phyloP scores from a whole-genome alignment of 768 basidiomycete genomes.

The Suillus paluster region DNA sequence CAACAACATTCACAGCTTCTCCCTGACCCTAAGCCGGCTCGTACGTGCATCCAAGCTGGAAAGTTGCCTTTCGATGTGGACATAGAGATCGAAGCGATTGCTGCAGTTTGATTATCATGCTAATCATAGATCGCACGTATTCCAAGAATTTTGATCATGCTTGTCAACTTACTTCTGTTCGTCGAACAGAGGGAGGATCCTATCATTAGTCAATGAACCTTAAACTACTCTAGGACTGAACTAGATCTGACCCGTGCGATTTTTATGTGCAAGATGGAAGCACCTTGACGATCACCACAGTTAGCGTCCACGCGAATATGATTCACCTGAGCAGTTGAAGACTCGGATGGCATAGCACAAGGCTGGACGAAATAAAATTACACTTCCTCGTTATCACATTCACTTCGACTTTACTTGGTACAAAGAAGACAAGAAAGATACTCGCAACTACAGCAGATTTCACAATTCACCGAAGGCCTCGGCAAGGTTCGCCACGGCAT shows the following conservation, averaged over 20 bases:
- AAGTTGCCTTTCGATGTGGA: constrained; percentile 71
- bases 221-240: not conserved
- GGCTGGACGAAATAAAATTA: not conserved
- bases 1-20: constrained; percentile 39
- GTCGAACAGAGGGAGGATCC: not conserved
- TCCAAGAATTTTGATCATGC: not conserved
- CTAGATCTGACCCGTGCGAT: not conserved
- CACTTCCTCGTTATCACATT: not conserved
- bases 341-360: not conserved
- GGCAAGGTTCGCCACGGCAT: constrained; percentile 40
- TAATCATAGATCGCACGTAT: not conserved
- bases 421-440: not conserved
- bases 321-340: no score
- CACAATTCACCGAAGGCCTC: constrained; percentile 32
- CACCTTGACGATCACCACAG: not conserved
- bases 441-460: not conserved
- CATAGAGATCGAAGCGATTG: constrained; percentile 75
- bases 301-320: not conserved
- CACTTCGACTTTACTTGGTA: not conserved
- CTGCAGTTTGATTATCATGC: constrained; percentile 33
- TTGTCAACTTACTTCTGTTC: not conserved
- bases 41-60: constrained; percentile 77
- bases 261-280: not conserved
- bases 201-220: no score
- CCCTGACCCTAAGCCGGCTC: constrained; percentile 66